Conservation (phyloP, 495 filamentous ascomycete species). For the Penicillium cosmopolitanum region DNA sequence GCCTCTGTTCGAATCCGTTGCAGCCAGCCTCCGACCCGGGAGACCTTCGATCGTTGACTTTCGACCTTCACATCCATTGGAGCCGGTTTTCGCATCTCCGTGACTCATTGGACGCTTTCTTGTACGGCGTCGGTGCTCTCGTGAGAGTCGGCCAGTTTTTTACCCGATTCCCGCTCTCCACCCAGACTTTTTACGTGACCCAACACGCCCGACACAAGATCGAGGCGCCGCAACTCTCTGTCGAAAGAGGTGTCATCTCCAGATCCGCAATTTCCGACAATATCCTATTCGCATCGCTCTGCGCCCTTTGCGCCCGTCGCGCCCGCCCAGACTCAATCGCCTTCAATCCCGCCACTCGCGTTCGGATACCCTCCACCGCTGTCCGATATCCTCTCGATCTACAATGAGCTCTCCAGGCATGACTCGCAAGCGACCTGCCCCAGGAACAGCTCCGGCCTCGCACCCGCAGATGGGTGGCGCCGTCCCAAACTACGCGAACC, state of each 20-base stretch:
- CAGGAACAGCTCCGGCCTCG: slow-evolving; percentile 64
- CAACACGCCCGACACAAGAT: slow-evolving; percentile 12
- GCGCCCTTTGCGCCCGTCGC: neutral
- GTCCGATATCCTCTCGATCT: slow-evolving; percentile 2
- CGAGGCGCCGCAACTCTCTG: neutral
- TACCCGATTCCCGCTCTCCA: slow-evolving; percentile 15
- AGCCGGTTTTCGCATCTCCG: neutral
- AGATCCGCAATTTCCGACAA: neutral
- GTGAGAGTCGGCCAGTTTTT: slow-evolving; percentile 18
- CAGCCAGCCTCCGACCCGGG: neutral
- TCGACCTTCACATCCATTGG: neutral
- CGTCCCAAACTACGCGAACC: slow-evolving; percentile 38
- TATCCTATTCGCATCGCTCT: neutral
- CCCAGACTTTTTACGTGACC: slow-evolving; percentile 23
- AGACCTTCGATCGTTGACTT: neutral
- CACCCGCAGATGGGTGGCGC: slow-evolving; percentile 47
- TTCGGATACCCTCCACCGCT: neutral
- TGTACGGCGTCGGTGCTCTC: neutral
- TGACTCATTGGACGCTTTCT: slow-evolving; percentile 2
- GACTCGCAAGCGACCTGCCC: slow-evolving; percentile 72
- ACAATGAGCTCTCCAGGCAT: slow-evolving; percentile 49
- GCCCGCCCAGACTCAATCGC: neutral
- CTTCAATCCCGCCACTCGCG: neutral
- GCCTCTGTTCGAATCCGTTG: neutral
- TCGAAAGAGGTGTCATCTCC: neutral